A percentile compares a stretch with the other conserved stretches of the same genome.
phyloP scores from a whole-genome alignment of 495 filamentous ascomycete species.

The Daldinia decipiens region DNA sequence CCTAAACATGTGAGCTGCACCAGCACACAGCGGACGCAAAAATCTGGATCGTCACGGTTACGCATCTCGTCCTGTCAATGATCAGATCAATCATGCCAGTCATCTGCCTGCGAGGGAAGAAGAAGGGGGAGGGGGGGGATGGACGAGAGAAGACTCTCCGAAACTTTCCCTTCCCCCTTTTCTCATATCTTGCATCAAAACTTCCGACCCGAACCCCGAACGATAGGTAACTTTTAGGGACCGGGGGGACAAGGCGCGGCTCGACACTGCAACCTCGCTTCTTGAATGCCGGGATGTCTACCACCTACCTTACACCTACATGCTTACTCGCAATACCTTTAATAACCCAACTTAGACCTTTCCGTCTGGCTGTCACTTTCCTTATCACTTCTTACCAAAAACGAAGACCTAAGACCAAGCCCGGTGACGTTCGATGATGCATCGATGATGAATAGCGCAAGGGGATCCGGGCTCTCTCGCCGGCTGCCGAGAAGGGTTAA shows the following conservation, averaged over 20 bases:
- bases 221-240: slow-evolving; percentile 22
- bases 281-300: slow-evolving; percentile 24
- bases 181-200: slow-evolving; percentile 27
- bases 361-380: slow-evolving; percentile 11
- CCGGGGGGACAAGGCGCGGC: slow-evolving; percentile 16
- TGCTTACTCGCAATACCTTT: slow-evolving; percentile 6
- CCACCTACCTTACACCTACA: slow-evolving; percentile 9
- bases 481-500: slow-evolving; percentile 22
- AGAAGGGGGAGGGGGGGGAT: not conserved
- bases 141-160: slow-evolving; percentile 7
- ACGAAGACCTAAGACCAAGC: slow-evolving; percentile 1
- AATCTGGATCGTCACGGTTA: slow-evolving; percentile 41
- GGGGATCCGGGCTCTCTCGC: slow-evolving; percentile 25
- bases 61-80: slow-evolving; percentile 27
- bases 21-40: slow-evolving; percentile 26
- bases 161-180: not conserved
- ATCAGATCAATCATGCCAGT: slow-evolving; percentile 32
- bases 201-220: slow-evolving; percentile 22
- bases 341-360: slow-evolving; percentile 18
- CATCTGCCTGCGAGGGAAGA: slow-evolving; percentile 32
- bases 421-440: slow-evolving; percentile 35
- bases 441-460: slow-evolving; percentile 38
- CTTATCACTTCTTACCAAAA: slow-evolving; percentile 11
- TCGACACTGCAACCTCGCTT: slow-evolving; percentile 34
- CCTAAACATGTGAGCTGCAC: slow-evolving; percentile 38